Evolutionary conservation across 495 filamentous ascomycete genomes (phyloP), one percentile per base, ranked within the genome.

Genomic region (Achaetomiella virescens): DNA sequence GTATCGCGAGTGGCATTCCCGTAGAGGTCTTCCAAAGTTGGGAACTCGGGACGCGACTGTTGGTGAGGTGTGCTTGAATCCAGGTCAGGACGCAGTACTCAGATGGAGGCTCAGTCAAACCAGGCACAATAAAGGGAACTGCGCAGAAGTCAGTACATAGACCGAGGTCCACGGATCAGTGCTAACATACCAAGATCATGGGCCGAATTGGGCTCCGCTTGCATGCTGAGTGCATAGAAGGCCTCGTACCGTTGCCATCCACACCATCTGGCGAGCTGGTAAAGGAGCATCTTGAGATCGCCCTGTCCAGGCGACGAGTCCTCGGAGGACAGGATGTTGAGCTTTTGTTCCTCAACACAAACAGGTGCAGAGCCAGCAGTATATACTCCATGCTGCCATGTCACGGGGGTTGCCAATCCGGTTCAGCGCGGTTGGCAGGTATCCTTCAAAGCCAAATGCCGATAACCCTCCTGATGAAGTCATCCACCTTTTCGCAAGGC

Each of bases 281-380:
- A 85, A 15, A 98, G 72, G 2, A 96, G 62, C 5, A 84, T 81
- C 33, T 81, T 80, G 42, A 96, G 70, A 54, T 82, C 78, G 43
- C 76, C 70, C 27, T 72, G 61, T 29, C 80, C 72, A 42, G 74
- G 70, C 37, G 75, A 75, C 9, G 78, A 75, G 48, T 77, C 72
- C 55, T 86, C 79, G 0, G 76, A 73, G 21, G 81, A 74, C 18
- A 83, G 77, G 25, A 83, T 81, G 45, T 88, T 84, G 6, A 98
- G 81, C 65, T 95, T 97, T 58, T 87, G 81, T 62, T 98, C 93
- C 66, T 98, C 92, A 2, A 86, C 77, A 4, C 77, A 4, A 95
- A 67, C 7, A 97, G 78, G 68, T 97, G 95, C 21, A 98, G 77
- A 14, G 82, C 84, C 47, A 93, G 74, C n/a, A 10, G 97, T 73